Evolutionary conservation across 495 filamentous ascomycete genomes (phyloP), one percentile per base, ranked within the genome.

Genomic region (Hyaloscypha hepaticicola): DNA sequence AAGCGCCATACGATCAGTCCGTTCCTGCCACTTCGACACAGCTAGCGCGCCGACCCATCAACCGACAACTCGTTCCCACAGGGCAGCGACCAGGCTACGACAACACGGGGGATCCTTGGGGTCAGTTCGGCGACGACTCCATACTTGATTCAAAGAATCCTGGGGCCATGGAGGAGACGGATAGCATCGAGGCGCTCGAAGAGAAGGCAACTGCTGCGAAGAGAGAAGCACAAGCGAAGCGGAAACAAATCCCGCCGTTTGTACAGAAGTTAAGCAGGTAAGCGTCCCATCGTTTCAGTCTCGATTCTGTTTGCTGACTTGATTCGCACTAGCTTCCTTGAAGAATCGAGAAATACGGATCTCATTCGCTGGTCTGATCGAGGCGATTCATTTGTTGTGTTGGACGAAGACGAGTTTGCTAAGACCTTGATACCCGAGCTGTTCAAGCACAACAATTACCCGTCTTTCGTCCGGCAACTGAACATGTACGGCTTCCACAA

Each of bases 401-500:
- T 97, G 5, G 96, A 99, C 72, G 95, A 99, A 75, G 95, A 99
- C 72, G 96, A 98, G 74, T 99, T 99, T 76, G 96, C 95, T n/a
- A 93, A 92, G 74, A 96, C 88, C 0, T 75, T 99, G 64, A 98
- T 99, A 55, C 95, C 95, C 2, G 95, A 98, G 72, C 82, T 97
- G 8, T 99, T 98, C 84, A 99, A 99, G 73, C 96, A 98, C 77
- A 98, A 97, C 75, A 99, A 98, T 75, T 99, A 98, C 75, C 93
- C 95, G 7, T 98, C 96, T 1, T 99, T 99, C 71, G 95, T 99
- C 27, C 90, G 95, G 11, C 95, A 99, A 72, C 82, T 99, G 66
- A 99, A 99, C 72, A 98, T 99, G 95, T 99, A 99, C 74, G 95
- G 95, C 8, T 99, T 99, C 72, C 95, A 99, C 76, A 99, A 99